Percentiles rank a stretch among this genome's conserved stretches.
Conservation (phyloP, 179 eudicot species). For the Silene vulgaris region DNA sequence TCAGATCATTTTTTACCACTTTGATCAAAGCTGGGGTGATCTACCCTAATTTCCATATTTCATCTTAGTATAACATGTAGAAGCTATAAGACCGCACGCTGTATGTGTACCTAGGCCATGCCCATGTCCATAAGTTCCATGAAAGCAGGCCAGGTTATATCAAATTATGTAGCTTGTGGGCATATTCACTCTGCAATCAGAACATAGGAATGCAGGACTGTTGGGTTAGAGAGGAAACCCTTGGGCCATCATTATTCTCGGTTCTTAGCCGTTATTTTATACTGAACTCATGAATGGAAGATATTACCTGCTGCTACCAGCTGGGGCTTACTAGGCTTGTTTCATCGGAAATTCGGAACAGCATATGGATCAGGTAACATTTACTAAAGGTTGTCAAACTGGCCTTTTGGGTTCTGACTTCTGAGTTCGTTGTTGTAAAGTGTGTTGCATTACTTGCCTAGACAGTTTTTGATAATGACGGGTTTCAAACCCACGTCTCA, state of each 20-base stretch:
- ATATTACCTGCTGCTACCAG: neutral
- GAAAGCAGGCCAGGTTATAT: no score
- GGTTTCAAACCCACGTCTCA: no score
- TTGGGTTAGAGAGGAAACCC: neutral
- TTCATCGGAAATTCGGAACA: neutral
- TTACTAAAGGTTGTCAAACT: neutral
- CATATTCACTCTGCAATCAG: neutral
- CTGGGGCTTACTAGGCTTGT: neutral
- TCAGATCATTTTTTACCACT: conserved; percentile 12
- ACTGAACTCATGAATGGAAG: neutral
- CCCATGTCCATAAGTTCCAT: neutral
- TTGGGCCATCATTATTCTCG: no score
- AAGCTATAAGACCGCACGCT: neutral
- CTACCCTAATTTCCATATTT: neutral
- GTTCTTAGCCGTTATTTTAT: neutral
- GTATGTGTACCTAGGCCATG: no score
- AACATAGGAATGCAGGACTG: neutral
- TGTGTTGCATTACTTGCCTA: no score
- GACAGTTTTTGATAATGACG: no score
- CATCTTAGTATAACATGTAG: neutral
- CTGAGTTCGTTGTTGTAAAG: no score
- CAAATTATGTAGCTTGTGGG: neutral
- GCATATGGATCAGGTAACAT: conserved; percentile 6
- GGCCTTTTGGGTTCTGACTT: no score
- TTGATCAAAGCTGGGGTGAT: neutral